A percentile compares a stretch with the other conserved stretches of the same genome.
Conservation (phyloP, 2,329 filamentous ascomycete species). For the Ceratocystis colombiana region DNA sequence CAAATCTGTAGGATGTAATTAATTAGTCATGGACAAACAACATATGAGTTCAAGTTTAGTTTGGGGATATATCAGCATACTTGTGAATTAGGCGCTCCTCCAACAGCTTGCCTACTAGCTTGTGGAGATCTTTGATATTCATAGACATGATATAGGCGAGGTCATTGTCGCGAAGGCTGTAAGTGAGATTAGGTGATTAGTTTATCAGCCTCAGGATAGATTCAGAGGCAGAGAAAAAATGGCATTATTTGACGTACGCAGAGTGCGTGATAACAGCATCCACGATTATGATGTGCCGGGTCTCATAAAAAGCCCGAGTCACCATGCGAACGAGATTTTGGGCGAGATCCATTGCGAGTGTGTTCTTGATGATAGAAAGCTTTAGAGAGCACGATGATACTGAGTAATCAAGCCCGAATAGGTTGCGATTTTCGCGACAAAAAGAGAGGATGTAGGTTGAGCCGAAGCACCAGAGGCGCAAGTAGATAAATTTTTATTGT, state of each 20-base stretch:
- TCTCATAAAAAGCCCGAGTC: conserved; percentile 76
- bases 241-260: conserved; percentile 39
- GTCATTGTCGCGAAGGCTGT: conserved; percentile 77
- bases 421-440: neutral
- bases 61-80: conserved; percentile 50
- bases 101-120: conserved; percentile 71
- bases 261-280: conserved; percentile 81
- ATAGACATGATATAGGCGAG: conserved; percentile 77
- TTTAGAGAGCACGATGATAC: neutral
- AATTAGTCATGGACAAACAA: conserved; percentile 33
- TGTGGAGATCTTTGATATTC: conserved; percentile 85
- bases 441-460: neutral
- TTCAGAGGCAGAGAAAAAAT: neutral
- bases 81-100: conserved; percentile 60
- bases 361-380: neutral
- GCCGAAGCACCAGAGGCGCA: conserved; percentile 6
- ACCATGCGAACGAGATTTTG: conserved; percentile 77
- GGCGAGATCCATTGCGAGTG: conserved; percentile 42
- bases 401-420: neutral
- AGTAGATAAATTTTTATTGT: conserved; percentile 1
- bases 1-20: conserved; percentile 18
- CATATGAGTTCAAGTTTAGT: too few species aligned
- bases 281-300: conserved; percentile 71
- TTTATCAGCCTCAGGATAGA: conserved; percentile 52
- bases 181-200: conserved; percentile 48